A percentile compares a stretch with the other conserved stretches of the same genome.
phyloP scores from a whole-genome alignment of 2,329 filamentous ascomycete genomes.

The Fulvia fulva region DNA sequence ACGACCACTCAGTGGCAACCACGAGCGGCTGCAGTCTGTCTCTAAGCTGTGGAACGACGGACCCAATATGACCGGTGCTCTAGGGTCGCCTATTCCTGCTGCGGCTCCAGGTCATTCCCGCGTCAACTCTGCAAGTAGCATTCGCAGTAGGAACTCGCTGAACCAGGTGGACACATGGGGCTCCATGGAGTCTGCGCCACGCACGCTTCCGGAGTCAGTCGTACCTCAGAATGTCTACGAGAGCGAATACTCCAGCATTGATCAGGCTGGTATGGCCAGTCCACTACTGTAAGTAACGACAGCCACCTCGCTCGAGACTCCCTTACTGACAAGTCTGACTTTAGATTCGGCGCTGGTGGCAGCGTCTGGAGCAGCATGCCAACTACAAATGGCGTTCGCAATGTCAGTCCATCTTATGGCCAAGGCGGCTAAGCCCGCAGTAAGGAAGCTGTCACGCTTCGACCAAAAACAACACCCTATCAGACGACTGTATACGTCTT shows the following conservation, averaged over 20 bases:
- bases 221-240: constrained; percentile 11
- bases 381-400: constrained; percentile 5
- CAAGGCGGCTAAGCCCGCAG: constrained; percentile 19
- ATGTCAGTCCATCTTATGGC: constrained; percentile 21
- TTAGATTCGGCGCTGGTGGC: constrained; percentile 34
- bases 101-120: constrained; percentile 36
- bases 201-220: constrained; percentile 11
- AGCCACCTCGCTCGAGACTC: too few species aligned
- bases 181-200: constrained; percentile 21
- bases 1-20: constrained; percentile 5
- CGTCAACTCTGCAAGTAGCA: constrained; percentile 41
- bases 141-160: constrained; percentile 35
- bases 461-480: not conserved
- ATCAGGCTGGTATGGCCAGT: constrained; percentile 36
- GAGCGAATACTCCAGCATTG: constrained; percentile 19
- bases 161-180: constrained; percentile 25
- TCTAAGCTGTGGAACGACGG: constrained; percentile 29
- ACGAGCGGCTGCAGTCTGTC: constrained; percentile 28
- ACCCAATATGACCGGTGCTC: constrained; percentile 27
- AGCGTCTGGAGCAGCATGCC: constrained; percentile 36
- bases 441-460: not conserved
- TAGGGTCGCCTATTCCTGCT: constrained; percentile 22
- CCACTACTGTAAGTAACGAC: constrained; percentile 30
- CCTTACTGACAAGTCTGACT: too few species aligned
- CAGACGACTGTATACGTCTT: not conserved